Base-by-base conservation (phyloP, 2,329 filamentous ascomycete genomes). In the Fusarium secorum region DNA sequence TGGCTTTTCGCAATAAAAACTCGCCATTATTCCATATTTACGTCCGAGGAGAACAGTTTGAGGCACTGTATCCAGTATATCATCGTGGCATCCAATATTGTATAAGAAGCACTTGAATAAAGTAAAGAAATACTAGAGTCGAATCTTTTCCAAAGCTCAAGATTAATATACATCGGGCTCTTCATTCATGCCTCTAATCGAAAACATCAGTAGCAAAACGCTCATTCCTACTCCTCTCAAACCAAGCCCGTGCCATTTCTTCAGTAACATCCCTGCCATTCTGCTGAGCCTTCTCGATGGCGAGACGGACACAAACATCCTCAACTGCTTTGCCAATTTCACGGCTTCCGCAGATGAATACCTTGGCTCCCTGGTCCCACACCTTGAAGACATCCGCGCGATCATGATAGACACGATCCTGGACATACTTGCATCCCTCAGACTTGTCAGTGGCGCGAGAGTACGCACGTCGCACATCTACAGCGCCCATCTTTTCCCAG, bases 311-410 rank as follows among this genome's bases (percentile, higher is more conserved):
- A 48, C 76, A 79, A 11, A 80, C 80, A 10, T 81, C 80, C 64
- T 83, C 81, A 20, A 89, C 80, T 0, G 80, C 85, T 55, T 84
- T 82, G 22, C 85, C 85, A 3, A 89, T 80, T 18, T 80, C 81
- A 8, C 83, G 81, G 45, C 87, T 88, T 7, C 91, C 91, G 76
- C 91, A 93, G 4, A 92, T 85, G 73, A 88, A 93, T 1, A 91
- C 79, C 74, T 86, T 86, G 1, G 89, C 84, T 7, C 82, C 84
- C 13, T 76, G 67, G 9, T 78, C 64, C 83, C 83, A 86, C 24
- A 85, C 74, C 26, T 77, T 69, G 18, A 75, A 66, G 5, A 84
- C 68, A 41, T 83, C 79, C 4, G 79, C 75, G 10, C 77, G 70
- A 57, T 84, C 79, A 7, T 75, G 77, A 14, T 72, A 77, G 55